Conservation (phyloP, 257 asterid species). For the Cruciata laevipes region DNA sequence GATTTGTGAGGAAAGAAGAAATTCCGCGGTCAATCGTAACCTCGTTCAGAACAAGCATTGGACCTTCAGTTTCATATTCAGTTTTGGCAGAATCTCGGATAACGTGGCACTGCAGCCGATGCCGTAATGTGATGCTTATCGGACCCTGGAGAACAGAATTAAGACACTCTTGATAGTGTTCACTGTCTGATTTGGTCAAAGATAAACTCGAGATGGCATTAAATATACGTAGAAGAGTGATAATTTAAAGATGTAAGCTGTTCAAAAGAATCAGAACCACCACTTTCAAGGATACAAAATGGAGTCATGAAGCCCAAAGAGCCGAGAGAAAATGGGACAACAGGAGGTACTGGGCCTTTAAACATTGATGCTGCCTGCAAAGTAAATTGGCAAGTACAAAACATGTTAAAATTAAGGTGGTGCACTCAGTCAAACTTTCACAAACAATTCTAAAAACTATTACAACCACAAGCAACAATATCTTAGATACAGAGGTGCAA, state of each 20-base stretch:
- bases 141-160: constrained; percentile 69
- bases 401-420: neutral
- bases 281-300: constrained; percentile 63
- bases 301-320: constrained; percentile 99
- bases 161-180: constrained; percentile 67
- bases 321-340: constrained; percentile 94
- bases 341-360: constrained; percentile 98
- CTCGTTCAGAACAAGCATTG: constrained; percentile 82
- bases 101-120: constrained; percentile 87
- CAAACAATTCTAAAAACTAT: neutral
- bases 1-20: constrained; percentile 82
- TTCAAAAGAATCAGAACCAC: constrained; percentile 13
- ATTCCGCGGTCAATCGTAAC: constrained; percentile 97
- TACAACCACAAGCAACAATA: neutral
- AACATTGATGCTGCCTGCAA: constrained; percentile 98
- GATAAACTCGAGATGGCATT: constrained; percentile 21
- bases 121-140: constrained; percentile 75
- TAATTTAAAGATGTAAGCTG: neutral
- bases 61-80: constrained; percentile 77
- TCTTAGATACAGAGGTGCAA: neutral
- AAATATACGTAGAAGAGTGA: neutral
- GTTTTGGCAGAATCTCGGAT: constrained; percentile 74
- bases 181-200: constrained; percentile 72
- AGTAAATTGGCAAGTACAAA: neutral
- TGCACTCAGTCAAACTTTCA: neutral